phyloP scores from a whole-genome alignment of 2,329 filamentous ascomycete genomes.

The Laburnicola sp. region DNA sequence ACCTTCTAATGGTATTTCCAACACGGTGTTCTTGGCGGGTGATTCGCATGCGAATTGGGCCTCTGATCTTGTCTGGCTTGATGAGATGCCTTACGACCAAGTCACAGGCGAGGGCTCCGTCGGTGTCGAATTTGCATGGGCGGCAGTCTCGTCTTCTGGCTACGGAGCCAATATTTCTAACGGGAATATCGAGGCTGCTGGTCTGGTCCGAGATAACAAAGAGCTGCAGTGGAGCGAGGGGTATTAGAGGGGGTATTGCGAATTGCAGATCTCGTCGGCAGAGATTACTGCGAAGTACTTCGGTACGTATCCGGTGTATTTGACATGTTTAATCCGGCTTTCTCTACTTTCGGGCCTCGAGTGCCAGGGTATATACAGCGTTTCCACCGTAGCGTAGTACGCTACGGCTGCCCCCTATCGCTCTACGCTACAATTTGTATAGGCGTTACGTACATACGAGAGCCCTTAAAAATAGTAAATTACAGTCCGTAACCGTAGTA shows the following conservation, averaged over 20 bases:
- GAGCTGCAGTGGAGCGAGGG: slow-evolving; percentile 72
- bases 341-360: neutral
- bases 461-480: no score
- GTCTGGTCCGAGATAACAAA: slow-evolving; percentile 52
- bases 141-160: slow-evolving; percentile 65
- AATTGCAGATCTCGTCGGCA: slow-evolving; percentile 59
- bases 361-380: no score
- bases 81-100: slow-evolving; percentile 42
- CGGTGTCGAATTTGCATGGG: slow-evolving; percentile 60
- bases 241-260: slow-evolving; percentile 73
- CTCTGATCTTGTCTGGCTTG: slow-evolving; percentile 49
- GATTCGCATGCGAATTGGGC: slow-evolving; percentile 68
- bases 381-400: no score
- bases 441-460: slow-evolving; percentile 54
- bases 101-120: slow-evolving; percentile 45
- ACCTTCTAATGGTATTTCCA: slow-evolving; percentile 67
- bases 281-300: slow-evolving; percentile 65
- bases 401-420: no score
- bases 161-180: slow-evolving; percentile 56
- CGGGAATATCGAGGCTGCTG: slow-evolving; percentile 47
- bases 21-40: slow-evolving; percentile 71
- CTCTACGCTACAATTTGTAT: slow-evolving; percentile 50
- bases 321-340: neutral
- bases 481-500: no score
- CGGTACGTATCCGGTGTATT: slow-evolving; percentile 45